Base-by-base conservation (phyloP, 768 basidiomycete genomes). In the Boletus tylopilopsis region DNA sequence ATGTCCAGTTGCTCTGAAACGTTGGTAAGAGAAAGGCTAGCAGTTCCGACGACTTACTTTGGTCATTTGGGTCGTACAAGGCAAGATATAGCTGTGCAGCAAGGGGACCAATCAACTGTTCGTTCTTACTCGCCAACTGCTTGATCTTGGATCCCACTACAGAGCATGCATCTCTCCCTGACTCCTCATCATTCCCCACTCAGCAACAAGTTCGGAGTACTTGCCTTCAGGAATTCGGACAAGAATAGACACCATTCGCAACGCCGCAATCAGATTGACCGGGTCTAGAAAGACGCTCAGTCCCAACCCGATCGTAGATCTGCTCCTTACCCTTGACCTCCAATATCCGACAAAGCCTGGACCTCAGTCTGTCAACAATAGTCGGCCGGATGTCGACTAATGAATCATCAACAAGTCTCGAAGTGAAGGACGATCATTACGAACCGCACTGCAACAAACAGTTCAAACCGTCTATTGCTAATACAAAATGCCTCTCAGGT, bases 381-480 rank as follows among this genome's bases (percentile, higher is more conserved):
- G 2, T 18, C 29, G 23, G 13, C 9, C 21, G 56, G 6, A 54
- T 51, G 25, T 56, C 49, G 33, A 47, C 62, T 63, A n/a, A 33
- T 10, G 11, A 10, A 22, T 16, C 3, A 25, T 47, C 2, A 54
- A 22, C 13, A 5, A 27, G 11, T 19, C 11, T 8, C 21, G 0
- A 23, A 13, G 30, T 30, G n/a, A 37, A 36, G 0, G 22, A 29
- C 13, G 4, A 30, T 11, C 18, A 37, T 3, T 5, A 38, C 59
- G 30, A 6, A 63, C 62, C 46, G 12, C 54, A 61, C 15, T 50
- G 41, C 50, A 62, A 38, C 19, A 63, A 29, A 33, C 47, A 59
- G 16, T 11, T 52, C 40, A 63, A 30, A 12, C 53, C 49, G 4
- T 62, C 60, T 63, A 63, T 64, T 16, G 53, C 63, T n/a, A 57